Evolutionary conservation across 1,284 basidiomycete genomes (phyloP).

Genomic region (Irpex rosettiformis): DNA sequence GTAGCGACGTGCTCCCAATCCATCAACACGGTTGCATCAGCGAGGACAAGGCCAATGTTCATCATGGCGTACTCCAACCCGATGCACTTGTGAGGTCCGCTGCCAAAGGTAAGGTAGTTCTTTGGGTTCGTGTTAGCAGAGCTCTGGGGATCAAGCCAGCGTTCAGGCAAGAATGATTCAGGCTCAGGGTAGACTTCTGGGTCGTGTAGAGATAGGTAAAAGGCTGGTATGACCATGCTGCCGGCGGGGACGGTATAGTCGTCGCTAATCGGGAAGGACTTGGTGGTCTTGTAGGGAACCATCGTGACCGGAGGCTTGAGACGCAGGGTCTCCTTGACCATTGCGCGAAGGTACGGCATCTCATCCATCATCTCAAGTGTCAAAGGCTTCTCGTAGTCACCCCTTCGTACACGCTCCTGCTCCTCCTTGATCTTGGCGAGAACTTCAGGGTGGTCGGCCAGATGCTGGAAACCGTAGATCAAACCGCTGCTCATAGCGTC

Average conservation of each 20-base stretch:
- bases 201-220: constrained; percentile 94
- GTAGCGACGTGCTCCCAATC: constrained; percentile 91
- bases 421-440: constrained; percentile 90
- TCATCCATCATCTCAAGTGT: constrained; percentile 89
- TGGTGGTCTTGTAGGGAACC: constrained; percentile 93
- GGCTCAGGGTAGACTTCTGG: constrained; percentile 86
- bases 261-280: constrained; percentile 86
- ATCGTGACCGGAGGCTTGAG: constrained; percentile 91
- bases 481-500: constrained; percentile 96
- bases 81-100: constrained; percentile 92
- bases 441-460: constrained; percentile 90
- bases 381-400: constrained; percentile 77
- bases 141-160: constrained; percentile 87
- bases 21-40: constrained; percentile 79
- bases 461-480: constrained; percentile 94
- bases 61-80: constrained; percentile 91
- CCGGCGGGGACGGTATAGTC: constrained; percentile 91
- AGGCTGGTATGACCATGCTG: constrained; percentile 96
- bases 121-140: constrained; percentile 84
- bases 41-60: constrained; percentile 88
- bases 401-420: constrained; percentile 81
- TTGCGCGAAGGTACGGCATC: constrained; percentile 91
- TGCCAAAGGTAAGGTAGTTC: constrained; percentile 96
- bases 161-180: constrained; percentile 82
- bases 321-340: constrained; percentile 91